Evolutionary conservation across 805 yeast genomes (phyloP).

Genomic region (Maudiozyma bulderi): DNA sequence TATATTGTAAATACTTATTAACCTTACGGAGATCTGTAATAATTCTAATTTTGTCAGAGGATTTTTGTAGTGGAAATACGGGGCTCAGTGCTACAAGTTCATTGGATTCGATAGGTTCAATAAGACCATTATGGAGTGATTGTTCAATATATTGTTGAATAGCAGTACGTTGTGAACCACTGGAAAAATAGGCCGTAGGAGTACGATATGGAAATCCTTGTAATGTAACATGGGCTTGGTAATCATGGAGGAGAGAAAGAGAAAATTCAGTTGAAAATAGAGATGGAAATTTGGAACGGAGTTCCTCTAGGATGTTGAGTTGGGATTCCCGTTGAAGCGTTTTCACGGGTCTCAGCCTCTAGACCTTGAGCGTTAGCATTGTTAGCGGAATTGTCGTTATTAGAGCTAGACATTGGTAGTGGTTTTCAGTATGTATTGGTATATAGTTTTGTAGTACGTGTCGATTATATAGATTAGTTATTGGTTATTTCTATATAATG

Average conservation of each 20-base stretch:
- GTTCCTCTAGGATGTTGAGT: too few relatives aligned
- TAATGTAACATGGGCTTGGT: neutral
- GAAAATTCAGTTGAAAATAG: neutral
- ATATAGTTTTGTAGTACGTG: too few relatives aligned
- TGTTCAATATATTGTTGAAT: neutral
- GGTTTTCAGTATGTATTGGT: too few relatives aligned
- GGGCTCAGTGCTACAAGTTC: constrained; percentile 4
- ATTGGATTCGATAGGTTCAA: neutral
- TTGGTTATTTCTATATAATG: too few relatives aligned
- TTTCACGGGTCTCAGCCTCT: too few relatives aligned
- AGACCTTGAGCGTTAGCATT: too few relatives aligned
- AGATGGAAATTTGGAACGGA: neutral
- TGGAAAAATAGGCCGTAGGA: neutral
- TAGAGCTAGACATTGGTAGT: too few relatives aligned
- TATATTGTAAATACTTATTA: neutral
- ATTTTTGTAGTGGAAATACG: constrained; percentile 1
- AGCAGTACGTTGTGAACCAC: neutral
- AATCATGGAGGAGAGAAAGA: neutral
- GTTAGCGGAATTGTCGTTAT: too few relatives aligned
- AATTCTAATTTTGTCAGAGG: neutral
- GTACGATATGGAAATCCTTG: neutral
- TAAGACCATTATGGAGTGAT: constrained; percentile 1
- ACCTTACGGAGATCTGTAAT: neutral
- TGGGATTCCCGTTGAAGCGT: too few relatives aligned
- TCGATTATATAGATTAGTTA: too few relatives aligned